Evolutionary conservation across 495 filamentous ascomycete species (phyloP).

Genomic region (Pseudotulostoma volvatum): DNA sequence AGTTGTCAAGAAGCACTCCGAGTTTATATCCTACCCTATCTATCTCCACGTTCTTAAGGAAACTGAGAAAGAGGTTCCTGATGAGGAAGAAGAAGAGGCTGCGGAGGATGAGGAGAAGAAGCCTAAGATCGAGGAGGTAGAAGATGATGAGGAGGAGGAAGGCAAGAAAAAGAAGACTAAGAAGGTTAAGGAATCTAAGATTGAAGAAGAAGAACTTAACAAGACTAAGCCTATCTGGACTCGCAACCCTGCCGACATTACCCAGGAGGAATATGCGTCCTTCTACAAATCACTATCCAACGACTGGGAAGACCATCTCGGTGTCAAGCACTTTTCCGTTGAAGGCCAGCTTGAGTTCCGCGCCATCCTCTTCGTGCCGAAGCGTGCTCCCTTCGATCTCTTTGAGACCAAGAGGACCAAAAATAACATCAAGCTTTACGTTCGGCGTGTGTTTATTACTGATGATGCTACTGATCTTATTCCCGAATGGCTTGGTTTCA

Average conservation of each 20-base stretch:
- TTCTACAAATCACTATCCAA: conserved; percentile 99
- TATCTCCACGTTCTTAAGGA: conserved; percentile 98
- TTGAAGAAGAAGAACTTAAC: conserved; percentile 98
- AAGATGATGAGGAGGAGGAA: conserved; percentile 71
- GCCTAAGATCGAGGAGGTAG: conserved; percentile 62
- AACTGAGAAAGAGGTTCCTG: conserved; percentile 95
- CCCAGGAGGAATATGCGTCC: conserved; percentile 86
- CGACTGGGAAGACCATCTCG: conserved; percentile 99
- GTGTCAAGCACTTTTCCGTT: conserved; percentile 99
- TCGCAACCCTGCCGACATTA: conserved; percentile 91
- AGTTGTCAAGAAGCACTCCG: conserved; percentile 99
- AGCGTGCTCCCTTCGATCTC: conserved; percentile 97
- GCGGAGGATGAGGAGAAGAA: conserved; percentile 69
- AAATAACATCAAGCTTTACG: conserved; percentile 99
- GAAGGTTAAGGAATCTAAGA: conserved; percentile 96
- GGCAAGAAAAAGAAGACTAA: conserved; percentile 92
- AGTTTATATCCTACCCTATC: conserved; percentile 99
- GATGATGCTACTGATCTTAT: conserved; percentile 98
- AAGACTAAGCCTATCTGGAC: conserved; percentile 99
- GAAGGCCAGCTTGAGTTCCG: conserved; percentile 99
- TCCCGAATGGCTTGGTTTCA: conserved; percentile 96
- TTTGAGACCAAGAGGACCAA: conserved; percentile 99
- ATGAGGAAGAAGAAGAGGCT: conserved; percentile 79
- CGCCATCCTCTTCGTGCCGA: conserved; percentile 97
- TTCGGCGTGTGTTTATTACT: conserved; percentile 99